These are phyloP conservation scores for Psidium friedrichsthalianum DNA, from an alignment of 345 rosid genomes.

Conservation along the genomic window DNA sequence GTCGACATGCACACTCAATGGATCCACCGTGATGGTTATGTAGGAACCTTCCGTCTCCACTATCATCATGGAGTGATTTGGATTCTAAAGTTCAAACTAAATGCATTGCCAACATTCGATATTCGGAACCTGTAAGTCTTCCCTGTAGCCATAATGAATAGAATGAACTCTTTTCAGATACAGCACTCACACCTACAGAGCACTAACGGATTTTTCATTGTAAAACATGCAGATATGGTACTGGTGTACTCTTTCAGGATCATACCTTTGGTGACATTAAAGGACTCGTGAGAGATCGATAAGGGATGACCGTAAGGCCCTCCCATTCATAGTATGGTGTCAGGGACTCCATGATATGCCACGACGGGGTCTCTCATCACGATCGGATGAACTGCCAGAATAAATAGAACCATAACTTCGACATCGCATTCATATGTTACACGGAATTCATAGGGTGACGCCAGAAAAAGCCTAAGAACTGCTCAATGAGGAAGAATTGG, in stretches of 20 bases:
- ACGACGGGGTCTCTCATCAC: neutral
- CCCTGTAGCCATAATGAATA: slow-evolving; percentile 6
- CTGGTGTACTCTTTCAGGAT: neutral
- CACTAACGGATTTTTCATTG: neutral
- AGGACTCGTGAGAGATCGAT: slow-evolving; percentile 18
- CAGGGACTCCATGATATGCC: slow-evolving; percentile 9
- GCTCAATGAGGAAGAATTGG: neutral
- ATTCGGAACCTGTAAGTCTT: slow-evolving; percentile 32
- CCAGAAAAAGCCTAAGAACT: neutral
- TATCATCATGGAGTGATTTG: slow-evolving; percentile 28
- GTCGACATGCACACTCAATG: slow-evolving; percentile 34
- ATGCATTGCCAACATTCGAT: slow-evolving; percentile 25
- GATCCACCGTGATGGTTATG: slow-evolving; percentile 16
- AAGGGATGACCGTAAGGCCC: slow-evolving; percentile 17
- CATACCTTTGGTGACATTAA: slow-evolving; percentile 37
- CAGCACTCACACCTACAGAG: neutral
- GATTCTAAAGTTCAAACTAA: slow-evolving; percentile 29
- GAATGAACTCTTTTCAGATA: neutral
- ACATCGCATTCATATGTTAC: neutral
- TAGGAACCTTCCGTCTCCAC: slow-evolving; percentile 48
- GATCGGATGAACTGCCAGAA: slow-evolving; percentile 16
- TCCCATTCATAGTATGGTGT: slow-evolving; percentile 36
- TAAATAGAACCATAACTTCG: neutral
- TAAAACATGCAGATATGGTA: neutral
- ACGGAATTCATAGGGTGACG: neutral